Evolutionary conservation across 768 basidiomycete species (phyloP).

Genomic region (Mycena galopus): DNA sequence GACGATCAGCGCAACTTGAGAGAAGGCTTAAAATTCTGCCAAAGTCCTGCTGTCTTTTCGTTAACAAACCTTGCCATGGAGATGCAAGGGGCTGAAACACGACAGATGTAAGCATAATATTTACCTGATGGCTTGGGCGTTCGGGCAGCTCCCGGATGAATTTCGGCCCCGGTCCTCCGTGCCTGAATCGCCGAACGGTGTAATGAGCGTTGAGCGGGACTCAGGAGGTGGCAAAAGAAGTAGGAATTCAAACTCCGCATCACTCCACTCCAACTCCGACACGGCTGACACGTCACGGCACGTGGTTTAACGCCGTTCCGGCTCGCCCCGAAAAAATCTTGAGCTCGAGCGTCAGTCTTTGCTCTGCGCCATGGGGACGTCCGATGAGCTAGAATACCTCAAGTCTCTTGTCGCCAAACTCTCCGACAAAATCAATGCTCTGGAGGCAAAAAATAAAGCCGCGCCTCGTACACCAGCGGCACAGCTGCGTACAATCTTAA

Average conservation of each 20-base stretch:
- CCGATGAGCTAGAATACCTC: constrained; percentile 93
- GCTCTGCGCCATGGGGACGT: constrained; percentile 64
- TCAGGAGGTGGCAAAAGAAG: background rate
- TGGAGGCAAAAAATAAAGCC: constrained; percentile 79
- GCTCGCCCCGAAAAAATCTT: constrained; percentile 30
- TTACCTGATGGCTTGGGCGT: too few species aligned
- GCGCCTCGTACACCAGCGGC: constrained; percentile 68
- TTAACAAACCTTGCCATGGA: too few species aligned
- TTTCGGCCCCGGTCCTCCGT: too few species aligned
- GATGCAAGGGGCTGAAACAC: too few species aligned
- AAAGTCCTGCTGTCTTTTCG: too few species aligned
- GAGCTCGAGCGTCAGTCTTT: constrained; percentile 6
- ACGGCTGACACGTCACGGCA: constrained; percentile 10
- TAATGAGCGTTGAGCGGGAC: too few species aligned
- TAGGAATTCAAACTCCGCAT: background rate
- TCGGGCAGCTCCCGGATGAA: too few species aligned
- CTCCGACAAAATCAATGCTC: constrained; percentile 85
- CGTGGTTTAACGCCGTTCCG: constrained; percentile 14
- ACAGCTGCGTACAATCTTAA: constrained; percentile 90
- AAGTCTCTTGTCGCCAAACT: constrained; percentile 93
- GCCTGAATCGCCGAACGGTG: too few species aligned
- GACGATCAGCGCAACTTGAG: too few species aligned
- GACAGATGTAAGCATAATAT: too few species aligned
- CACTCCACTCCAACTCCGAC: constrained; percentile 12
- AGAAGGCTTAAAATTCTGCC: too few species aligned